phyloP scores from a whole-genome alignment of 2,329 filamentous ascomycete species.

The Tolypocladium endophyticum region DNA sequence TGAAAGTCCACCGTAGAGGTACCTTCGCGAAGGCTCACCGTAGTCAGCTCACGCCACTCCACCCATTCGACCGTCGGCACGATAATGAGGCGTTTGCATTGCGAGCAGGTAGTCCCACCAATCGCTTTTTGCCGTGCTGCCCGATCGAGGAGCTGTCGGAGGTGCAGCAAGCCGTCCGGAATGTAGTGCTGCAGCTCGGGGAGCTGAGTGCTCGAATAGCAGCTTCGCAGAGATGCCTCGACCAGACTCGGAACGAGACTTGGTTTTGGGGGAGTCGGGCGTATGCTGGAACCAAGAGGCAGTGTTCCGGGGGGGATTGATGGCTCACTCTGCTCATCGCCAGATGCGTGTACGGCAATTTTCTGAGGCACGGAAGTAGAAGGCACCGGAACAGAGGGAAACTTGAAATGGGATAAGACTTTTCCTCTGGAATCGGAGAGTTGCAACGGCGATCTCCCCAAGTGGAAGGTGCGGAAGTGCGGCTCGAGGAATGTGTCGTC shows the following conservation, averaged over 20 bases:
- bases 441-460: conserved; percentile 21
- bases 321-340: conserved; percentile 1
- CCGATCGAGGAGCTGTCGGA: conserved; percentile 28
- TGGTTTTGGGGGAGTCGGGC: conserved; percentile 8
- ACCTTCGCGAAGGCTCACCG: not conserved
- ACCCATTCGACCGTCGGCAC: conserved; percentile 48
- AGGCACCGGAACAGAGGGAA: conserved; percentile 11
- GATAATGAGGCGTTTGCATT: conserved; percentile 37
- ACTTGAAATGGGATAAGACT: conserved; percentile 17
- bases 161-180: conserved; percentile 27
- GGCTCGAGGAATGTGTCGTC: conserved; percentile 1
- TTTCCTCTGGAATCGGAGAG: conserved; percentile 17
- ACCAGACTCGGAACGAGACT: conserved; percentile 37
- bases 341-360: conserved; percentile 11
- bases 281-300: conserved; percentile 3
- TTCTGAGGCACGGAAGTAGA: conserved; percentile 7
- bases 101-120: conserved; percentile 40
- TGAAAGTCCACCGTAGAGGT: conserved; percentile 6
- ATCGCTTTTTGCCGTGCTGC: conserved; percentile 30
- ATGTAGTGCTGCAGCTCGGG: conserved; percentile 31
- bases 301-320: not conserved
- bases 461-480: conserved; percentile 11
- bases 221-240: conserved; percentile 37
- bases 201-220: conserved; percentile 30
- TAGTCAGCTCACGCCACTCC: conserved; percentile 44